Percentiles rank a stretch among this genome's conserved stretches.
Evolutionary conservation across 2,329 filamentous ascomycete species (phyloP).

Genomic region (Hymenoscyphus occultus): DNA sequence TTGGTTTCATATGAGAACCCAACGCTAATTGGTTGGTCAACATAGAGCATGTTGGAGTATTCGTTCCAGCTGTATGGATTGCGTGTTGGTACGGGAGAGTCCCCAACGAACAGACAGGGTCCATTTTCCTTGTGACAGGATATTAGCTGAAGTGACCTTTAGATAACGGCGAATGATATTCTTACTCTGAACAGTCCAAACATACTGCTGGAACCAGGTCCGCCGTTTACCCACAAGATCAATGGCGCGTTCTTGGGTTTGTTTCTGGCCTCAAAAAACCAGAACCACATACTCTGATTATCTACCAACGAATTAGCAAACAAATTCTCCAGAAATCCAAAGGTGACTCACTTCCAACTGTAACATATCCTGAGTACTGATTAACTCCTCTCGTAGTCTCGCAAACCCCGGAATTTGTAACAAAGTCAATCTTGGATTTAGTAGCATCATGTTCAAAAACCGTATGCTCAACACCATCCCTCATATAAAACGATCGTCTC

Average conservation of each 20-base stretch:
- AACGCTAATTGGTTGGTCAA: slow-evolving; percentile 38
- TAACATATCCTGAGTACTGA: slow-evolving; percentile 22
- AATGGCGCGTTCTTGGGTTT: slow-evolving; percentile 14
- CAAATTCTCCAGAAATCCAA: background rate
- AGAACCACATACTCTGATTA: slow-evolving; percentile 15
- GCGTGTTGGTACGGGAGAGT: slow-evolving; percentile 38
- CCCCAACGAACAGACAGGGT: slow-evolving; percentile 40
- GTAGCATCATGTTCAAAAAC: slow-evolving; percentile 46
- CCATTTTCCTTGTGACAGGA: slow-evolving; percentile 38
- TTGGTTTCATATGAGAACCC: slow-evolving; percentile 42
- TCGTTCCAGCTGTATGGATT: slow-evolving; percentile 40
- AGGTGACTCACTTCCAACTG: slow-evolving; percentile 35
- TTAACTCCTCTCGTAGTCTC: slow-evolving; percentile 18
- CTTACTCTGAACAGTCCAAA: slow-evolving; percentile 15
- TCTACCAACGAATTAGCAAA: background rate
- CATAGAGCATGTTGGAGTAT: slow-evolving; percentile 39
- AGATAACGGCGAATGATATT: background rate
- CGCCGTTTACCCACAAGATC: slow-evolving; percentile 13
- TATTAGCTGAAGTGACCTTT: background rate
- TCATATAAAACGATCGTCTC: slow-evolving; percentile 32
- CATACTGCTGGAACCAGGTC: slow-evolving; percentile 16
- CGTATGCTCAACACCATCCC: slow-evolving; percentile 39
- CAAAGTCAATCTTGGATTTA: slow-evolving; percentile 36
- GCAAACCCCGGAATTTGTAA: slow-evolving; percentile 41
- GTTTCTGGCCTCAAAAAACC: slow-evolving; percentile 20